phyloP scores from a whole-genome alignment of 2,329 filamentous ascomycete genomes.

The Coniochaeta prunicola region DNA sequence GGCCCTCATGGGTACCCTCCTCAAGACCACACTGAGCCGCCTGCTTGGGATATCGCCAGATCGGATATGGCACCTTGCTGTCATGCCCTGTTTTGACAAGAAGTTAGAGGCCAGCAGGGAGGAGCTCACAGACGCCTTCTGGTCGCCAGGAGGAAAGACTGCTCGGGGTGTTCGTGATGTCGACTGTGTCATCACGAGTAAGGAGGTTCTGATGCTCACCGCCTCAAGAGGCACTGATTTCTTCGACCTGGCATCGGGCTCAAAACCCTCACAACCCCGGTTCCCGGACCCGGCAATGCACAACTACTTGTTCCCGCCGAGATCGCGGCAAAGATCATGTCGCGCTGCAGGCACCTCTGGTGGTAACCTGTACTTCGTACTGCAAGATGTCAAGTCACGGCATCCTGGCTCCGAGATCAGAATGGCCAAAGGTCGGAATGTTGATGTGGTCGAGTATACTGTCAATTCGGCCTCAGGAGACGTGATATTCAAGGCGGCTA shows the following conservation, averaged over 20 bases:
- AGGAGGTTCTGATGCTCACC: constrained; percentile 86
- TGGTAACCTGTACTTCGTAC: constrained; percentile 79
- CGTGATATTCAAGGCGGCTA: constrained; percentile 68
- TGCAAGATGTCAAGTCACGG: constrained; percentile 64
- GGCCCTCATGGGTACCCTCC: constrained; percentile 78
- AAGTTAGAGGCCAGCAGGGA: constrained; percentile 93
- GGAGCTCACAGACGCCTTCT: constrained; percentile 77
- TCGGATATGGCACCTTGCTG: constrained; percentile 85
- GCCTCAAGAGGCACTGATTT: constrained; percentile 74
- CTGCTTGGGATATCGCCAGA: constrained; percentile 65
- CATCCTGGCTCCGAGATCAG: constrained; percentile 67
- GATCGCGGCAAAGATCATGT: constrained; percentile 33
- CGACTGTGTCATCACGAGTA: constrained; percentile 95
- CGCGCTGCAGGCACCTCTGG: constrained; percentile 71
- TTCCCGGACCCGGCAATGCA: constrained; percentile 71
- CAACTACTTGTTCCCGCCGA: constrained; percentile 65
- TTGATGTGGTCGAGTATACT: constrained; percentile 82
- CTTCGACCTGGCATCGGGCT: constrained; percentile 55
- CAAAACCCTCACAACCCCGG: constrained; percentile 35
- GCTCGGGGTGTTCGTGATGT: constrained; percentile 69
- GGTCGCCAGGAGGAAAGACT: constrained; percentile 47
- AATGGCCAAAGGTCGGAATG: constrained; percentile 71
- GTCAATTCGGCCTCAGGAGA: constrained; percentile 51
- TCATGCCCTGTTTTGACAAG: constrained; percentile 99
- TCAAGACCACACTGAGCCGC: constrained; percentile 79